Evolutionary conservation across 495 filamentous ascomycete species (phyloP), one percentile per base, ranked within the genome.

Genomic region (Clavariopsis aquatica): DNA sequence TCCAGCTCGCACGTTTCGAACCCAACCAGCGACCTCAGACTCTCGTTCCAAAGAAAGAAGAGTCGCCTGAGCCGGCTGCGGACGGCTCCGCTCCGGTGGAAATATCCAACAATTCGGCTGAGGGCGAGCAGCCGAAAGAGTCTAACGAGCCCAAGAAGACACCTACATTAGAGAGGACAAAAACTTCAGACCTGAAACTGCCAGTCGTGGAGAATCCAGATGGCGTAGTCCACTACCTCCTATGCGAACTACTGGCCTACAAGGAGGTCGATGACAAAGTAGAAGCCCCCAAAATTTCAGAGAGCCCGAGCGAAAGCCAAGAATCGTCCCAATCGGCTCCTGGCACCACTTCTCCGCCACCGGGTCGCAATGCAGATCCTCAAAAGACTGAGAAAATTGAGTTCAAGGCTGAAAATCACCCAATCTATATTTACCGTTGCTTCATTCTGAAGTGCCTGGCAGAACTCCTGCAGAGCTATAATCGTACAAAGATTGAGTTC

Each of bases 401-500:
- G 0, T 96, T 98, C 80, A 97, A 96, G 76, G 80, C 91, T 5
- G 93, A 98, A 45, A 87, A 96, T 19, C 91, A 99, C 73, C 90
- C 92, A 0, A 97, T 96, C 63, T 97, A 94, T 75, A 88, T 96
- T 60, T 99, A 98, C 70, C 85, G 95, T 22, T 96, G 91, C 79
- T 96, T 98, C 79, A 80, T 99, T 58, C 81, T 99, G 43, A 91
- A 96, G 72, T 96, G 93, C 71, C 80, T 99, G 31, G 89, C 92
- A 0, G 94, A 99, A 73, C 83, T 99, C 19, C 81, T 99, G n/a
- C 87, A 88, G 43, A 93, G 87, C 70, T 98, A 96, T 78, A 96
- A 91, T 63, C 88, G 92, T 27, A 88, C 91, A 41, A 99, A 99
- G 80, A 82, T 98, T 22, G 95, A 99, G 71, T 99, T 99, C 73